These are phyloP conservation scores for Setaria viridis DNA, from an alignment of 202 grass and related monocot species.

Conservation along the genomic window DNA sequence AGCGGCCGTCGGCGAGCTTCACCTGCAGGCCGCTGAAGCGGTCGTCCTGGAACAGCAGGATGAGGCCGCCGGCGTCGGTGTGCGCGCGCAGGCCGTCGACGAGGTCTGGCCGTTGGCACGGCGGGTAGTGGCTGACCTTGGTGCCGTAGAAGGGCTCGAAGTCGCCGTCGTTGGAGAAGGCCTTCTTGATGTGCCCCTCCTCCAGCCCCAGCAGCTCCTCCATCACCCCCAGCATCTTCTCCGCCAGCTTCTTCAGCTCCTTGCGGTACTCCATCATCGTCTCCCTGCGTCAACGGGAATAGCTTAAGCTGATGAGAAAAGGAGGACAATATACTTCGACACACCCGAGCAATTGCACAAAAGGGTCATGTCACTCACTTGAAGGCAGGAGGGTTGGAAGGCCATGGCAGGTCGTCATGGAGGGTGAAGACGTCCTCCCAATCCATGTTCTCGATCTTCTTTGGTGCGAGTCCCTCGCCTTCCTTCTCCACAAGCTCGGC, in stretches of 20 bases:
- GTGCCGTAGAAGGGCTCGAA: constrained; percentile 78
- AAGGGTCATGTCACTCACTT: constrained; percentile 46
- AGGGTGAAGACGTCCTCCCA: constrained; percentile 86
- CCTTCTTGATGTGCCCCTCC: constrained; percentile 61
- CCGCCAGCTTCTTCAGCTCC: constrained; percentile 68
- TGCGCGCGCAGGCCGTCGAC: constrained; percentile 78
- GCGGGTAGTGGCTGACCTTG: constrained; percentile 96
- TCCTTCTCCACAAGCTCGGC: constrained; percentile 42
- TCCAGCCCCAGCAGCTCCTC: constrained; percentile 77
- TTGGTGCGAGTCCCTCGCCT: constrained; percentile 28
- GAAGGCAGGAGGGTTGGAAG: constrained; percentile 76
- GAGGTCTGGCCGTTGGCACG: constrained; percentile 75
- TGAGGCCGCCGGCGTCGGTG: constrained; percentile 88
- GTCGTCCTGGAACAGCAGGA: constrained; percentile 94
- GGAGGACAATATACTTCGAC: background rate
- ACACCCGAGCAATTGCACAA: no score
- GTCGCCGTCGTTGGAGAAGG: constrained; percentile 60
- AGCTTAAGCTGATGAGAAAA: background rate
- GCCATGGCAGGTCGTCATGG: constrained; percentile 72
- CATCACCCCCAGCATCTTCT: constrained; percentile 76
- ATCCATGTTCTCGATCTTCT: constrained; percentile 58
- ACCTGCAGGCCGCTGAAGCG: constrained; percentile 72
- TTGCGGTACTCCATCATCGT: constrained; percentile 86
- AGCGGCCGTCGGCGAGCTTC: constrained; percentile 57
- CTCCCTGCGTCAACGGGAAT: constrained; percentile 43